Percentiles rank a stretch among this genome's conserved stretches.
Evolutionary conservation across 305 asterid species (phyloP).

Genomic region (Plantago coronopus): DNA sequence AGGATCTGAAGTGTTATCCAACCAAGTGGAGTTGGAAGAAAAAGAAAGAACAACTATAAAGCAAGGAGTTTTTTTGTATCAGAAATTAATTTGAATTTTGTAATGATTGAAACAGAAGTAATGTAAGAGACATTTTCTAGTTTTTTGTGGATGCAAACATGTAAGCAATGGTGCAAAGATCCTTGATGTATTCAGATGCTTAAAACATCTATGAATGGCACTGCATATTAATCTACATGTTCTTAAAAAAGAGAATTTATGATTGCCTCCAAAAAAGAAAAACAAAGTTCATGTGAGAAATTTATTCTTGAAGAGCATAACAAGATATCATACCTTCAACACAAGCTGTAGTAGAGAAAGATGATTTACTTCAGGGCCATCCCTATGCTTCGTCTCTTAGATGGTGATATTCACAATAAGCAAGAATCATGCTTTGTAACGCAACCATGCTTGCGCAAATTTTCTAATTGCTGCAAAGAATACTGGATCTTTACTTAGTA

Average conservation of each 20-base stretch:
- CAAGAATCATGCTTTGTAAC: neutral
- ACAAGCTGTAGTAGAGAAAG: neutral
- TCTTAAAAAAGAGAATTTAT: neutral
- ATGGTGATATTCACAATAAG: neutral
- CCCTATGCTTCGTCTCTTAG: too few species aligned
- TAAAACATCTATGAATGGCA: neutral
- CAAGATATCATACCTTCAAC: slow-evolving; percentile 9
- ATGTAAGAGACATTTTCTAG: slow-evolving; percentile 3
- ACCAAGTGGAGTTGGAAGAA: slow-evolving; percentile 15
- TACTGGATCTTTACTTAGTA: neutral
- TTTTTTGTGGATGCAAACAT: slow-evolving; percentile 3
- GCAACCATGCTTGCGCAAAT: neutral
- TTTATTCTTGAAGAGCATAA: neutral
- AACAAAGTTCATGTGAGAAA: neutral
- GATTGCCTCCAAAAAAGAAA: neutral
- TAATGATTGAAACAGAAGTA: slow-evolving; percentile 17
- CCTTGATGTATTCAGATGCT: slow-evolving; percentile 5
- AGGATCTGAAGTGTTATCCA: slow-evolving; percentile 17
- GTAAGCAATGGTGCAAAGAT: neutral
- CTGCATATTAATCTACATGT: neutral
- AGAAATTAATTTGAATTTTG: slow-evolving; percentile 24
- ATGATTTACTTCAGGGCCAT: too few species aligned
- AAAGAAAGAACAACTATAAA: slow-evolving; percentile 22
- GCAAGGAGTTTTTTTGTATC: slow-evolving; percentile 18
- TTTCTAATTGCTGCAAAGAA: too few species aligned